Base-by-base conservation (phyloP, 306 rosid genomes). In the Fragaria vesca region DNA sequence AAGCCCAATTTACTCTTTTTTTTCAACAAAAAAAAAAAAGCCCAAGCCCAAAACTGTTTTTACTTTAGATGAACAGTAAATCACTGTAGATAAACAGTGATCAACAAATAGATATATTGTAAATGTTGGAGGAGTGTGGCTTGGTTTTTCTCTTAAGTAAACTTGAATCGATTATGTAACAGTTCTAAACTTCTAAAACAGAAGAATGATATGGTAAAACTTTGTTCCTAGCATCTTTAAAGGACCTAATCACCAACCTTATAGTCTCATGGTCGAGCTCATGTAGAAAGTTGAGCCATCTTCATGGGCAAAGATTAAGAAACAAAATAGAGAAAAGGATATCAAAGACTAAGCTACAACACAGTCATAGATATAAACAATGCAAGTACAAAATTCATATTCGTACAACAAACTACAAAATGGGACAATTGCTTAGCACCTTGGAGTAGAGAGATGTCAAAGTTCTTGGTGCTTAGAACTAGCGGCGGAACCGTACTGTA, bases 401-500 rank as follows among this genome's bases (percentile, higher is more conserved):
- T 60, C 21, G 42, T 12, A 32, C 43, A 30, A 63, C 4, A 6
- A 7, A 13, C 69, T 63, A 32, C 69, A 63, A 63, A 63, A 63
- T 7, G 1, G 69, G 43, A 16, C 21, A 63, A 13, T 15, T 32
- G 32, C 43, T 32, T 63, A 32, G 69, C 69, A 32, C n/a, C 43
- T 13, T 63, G 69, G 45, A 63, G 8, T 32, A 15, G 43, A 63
- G 21, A 7, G 13, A 43, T 0, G 38, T 73, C 81, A 89, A 21
- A 89, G 71, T 3, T 87, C 94, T 73, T 81, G 30, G 75, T 76
- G 47, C 28, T 5, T 72, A 61, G 36, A 47, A 38, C 48, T 58
- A 32, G 78, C 5, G 21, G 13, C 32, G 15, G 89, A 78, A 28
- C 20, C 68, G 60, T 85, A 85, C 65, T 87, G 84, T 47, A 81